Evolutionary conservation across 306 rosid genomes (phyloP), one percentile per base, ranked within the genome.

Genomic region (Abrus pulchellus): DNA sequence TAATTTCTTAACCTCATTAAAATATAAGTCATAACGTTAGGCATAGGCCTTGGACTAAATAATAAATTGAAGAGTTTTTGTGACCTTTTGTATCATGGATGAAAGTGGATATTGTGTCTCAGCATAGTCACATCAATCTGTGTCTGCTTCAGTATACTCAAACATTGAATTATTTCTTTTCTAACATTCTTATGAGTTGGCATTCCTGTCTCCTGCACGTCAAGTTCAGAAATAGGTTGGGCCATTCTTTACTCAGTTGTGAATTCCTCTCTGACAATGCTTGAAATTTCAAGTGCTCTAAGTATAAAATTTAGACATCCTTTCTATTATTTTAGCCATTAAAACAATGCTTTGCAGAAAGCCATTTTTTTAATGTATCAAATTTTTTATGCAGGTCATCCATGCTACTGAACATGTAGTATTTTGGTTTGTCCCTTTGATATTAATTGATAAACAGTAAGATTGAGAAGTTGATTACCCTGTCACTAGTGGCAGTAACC

Each of bases 341-440:
- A 48, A 38, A 28, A 30, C 13, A 59, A 41, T 33, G 30, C 63
- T 66, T 60, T 33, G 5, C 28, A 6, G 29, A 56, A 28, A 63
- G 33, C 5, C 57, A 54, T 8, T 9, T 33, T 44, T 44, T 78
- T n/a, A 67, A 40, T 74, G 67, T 48, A 68, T 59, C 10, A 29
- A 28, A 77, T 12, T 0, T 72, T 66, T 27, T 10, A 43, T 41
- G n/a, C 67, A 38, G 57, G 55, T 27, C 53, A 52, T 32, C 64
- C 4, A 1, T 45, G 47, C 29, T 40, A 8, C 47, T 2, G n/a
- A 33, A 27, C 63, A 65, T 55, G 28, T 38, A 48, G 44, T 78
- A 71, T 60, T 84, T 68, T 1, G 36, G 82, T 74, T 49, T 30
- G 64, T 4, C 72, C 70, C 67, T 74, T 66, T 65, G 62, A 78